Percentiles rank a stretch among this genome's conserved stretches.
Conservation (phyloP, 179 eudicot genomes). For the Silene vulgaris region DNA sequence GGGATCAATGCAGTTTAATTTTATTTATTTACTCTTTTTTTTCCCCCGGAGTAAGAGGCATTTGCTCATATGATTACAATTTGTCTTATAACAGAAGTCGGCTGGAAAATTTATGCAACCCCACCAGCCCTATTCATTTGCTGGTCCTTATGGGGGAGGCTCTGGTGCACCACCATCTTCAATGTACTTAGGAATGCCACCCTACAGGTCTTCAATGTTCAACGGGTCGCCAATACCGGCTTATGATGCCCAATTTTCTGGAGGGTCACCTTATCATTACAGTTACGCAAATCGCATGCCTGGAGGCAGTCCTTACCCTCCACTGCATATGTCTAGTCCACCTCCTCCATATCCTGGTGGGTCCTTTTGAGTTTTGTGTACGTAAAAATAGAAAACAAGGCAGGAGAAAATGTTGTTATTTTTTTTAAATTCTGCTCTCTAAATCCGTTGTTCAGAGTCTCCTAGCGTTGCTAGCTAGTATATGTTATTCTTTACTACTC, state of each 20-base stretch:
- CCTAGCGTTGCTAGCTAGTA: too few species aligned
- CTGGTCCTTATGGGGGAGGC: slow-evolving; percentile 56
- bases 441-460: too few species aligned
- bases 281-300: slow-evolving; percentile 60
- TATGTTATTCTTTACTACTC: too few species aligned
- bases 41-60: not conserved
- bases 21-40: not conserved
- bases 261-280: slow-evolving; percentile 76
- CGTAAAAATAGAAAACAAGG: too few species aligned
- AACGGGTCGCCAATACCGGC: slow-evolving; percentile 69
- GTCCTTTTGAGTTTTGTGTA: slow-evolving; percentile 25
- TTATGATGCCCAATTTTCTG: slow-evolving; percentile 73
- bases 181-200: slow-evolving; percentile 69
- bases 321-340: slow-evolving; percentile 50
- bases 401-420: too few species aligned
- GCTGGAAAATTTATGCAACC: slow-evolving; percentile 65
- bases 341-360: slow-evolving; percentile 71
- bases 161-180: slow-evolving; percentile 64
- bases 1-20: too few species aligned
- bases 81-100: slow-evolving; percentile 53
- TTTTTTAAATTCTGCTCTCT: too few species aligned
- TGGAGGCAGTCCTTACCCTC: slow-evolving; percentile 84
- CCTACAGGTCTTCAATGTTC: slow-evolving; percentile 73
- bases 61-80: not conserved
- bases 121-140: slow-evolving; percentile 55